These are phyloP conservation scores for Dimargaris verticillata DNA, from an alignment of 192 early-diverging fungal genomes.

Conservation along the genomic window DNA sequence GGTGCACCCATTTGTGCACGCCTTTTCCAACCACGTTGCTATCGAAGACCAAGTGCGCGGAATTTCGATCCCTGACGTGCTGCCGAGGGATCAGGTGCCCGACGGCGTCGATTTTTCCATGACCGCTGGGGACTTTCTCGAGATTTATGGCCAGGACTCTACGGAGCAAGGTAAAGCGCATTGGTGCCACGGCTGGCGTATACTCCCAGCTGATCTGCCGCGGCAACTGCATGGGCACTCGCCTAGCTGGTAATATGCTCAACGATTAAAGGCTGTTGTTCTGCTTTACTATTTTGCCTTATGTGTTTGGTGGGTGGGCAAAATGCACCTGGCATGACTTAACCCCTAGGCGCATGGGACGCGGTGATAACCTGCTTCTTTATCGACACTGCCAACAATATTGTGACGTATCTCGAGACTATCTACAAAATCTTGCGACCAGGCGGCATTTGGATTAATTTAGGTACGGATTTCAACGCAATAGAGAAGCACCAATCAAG, in stretches of 20 bases:
- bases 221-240: no score
- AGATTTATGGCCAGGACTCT: conserved; percentile 53
- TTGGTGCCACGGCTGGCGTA: no score
- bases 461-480: conserved; percentile 37
- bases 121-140: conserved; percentile 93
- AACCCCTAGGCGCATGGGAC: conserved; percentile 54
- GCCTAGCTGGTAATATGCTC: no score
- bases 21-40: conserved; percentile 62
- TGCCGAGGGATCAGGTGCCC: conserved; percentile 31
- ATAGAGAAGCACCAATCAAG: no score
- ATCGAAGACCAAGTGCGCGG: conserved; percentile 42
- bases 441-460: conserved; percentile 71
- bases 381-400: conserved; percentile 91
- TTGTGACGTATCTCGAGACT: conserved; percentile 70
- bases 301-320: no score
- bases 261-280: no score
- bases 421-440: conserved; percentile 61
- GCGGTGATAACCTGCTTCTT: conserved; percentile 91
- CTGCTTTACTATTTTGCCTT: no score
- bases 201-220: no score
- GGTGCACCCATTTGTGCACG: conserved; percentile 86
- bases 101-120: conserved; percentile 73
- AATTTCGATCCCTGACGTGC: conserved; percentile 69
- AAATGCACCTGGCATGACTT: no score
- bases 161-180: conserved; percentile 31